These are phyloP conservation scores for Cercospora sp. DNA, from an alignment of 2,329 filamentous ascomycete genomes.

Conservation along the genomic window DNA sequence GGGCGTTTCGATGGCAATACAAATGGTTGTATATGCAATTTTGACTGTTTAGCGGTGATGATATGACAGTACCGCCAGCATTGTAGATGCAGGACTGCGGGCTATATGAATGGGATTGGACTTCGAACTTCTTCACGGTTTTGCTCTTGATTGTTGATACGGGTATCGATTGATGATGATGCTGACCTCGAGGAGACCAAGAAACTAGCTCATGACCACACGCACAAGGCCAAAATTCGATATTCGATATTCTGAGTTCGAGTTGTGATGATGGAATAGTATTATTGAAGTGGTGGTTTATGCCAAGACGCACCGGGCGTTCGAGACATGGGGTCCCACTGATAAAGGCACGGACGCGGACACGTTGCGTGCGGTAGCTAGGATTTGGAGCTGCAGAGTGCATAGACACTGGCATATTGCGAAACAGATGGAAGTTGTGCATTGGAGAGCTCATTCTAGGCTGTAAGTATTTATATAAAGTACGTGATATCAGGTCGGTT, in stretches of 20 bases:
- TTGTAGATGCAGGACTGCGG: neutral
- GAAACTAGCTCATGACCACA: constrained; percentile 6
- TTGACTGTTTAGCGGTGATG: neutral
- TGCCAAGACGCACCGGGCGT: neutral
- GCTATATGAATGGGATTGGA: neutral
- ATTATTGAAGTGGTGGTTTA: neutral
- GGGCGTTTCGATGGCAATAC: neutral
- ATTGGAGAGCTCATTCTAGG: too few species aligned
- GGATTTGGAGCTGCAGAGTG: neutral
- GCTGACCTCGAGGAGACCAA: neutral
- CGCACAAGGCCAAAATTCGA: constrained; percentile 7
- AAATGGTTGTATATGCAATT: neutral
- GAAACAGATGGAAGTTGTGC: neutral
- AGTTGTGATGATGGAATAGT: neutral
- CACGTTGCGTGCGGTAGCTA: neutral
- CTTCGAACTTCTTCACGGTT: neutral
- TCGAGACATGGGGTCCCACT: neutral
- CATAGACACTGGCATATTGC: neutral
- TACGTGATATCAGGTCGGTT: too few species aligned
- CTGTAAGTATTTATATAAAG: too few species aligned
- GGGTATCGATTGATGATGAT: neutral
- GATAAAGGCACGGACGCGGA: neutral
- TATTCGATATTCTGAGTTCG: neutral
- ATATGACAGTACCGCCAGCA: neutral
- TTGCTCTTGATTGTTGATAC: neutral